Evolutionary conservation across 2,329 filamentous ascomycete species (phyloP).

Genomic region (Pseudocercospora vitis): DNA sequence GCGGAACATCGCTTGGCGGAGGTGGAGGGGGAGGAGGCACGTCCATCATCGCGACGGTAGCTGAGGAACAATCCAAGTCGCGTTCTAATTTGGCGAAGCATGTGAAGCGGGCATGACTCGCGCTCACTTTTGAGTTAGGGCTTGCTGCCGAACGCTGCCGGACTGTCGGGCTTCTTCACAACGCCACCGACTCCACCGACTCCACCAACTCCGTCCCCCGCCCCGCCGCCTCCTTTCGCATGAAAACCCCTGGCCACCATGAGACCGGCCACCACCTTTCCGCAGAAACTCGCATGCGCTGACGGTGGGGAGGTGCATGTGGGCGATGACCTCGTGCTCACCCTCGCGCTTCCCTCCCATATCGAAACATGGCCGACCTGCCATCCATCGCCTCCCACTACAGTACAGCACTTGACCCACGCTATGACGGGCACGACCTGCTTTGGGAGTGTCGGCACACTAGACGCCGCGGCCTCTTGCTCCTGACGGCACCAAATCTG

Average conservation of each 20-base stretch:
- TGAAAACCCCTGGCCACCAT: not conserved
- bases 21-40: conserved; percentile 21
- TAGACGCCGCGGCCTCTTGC: not conserved
- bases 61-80: not conserved
- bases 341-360: too few relatives aligned
- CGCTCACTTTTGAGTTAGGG: not conserved
- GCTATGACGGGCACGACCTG: not conserved
- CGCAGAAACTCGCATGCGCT: too few relatives aligned
- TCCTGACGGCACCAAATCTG: not conserved
- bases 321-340: too few relatives aligned
- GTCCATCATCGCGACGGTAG: not conserved
- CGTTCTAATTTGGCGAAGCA: not conserved
- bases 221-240: not conserved
- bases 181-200: not conserved
- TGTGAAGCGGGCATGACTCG: conserved; percentile 1
- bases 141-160: not conserved
- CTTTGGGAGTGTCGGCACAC: not conserved
- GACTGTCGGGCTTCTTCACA: too few relatives aligned
- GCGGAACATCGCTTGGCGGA: conserved; percentile 13
- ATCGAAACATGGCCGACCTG: too few relatives aligned
- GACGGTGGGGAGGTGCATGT: too few relatives aligned
- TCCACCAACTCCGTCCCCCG: not conserved
- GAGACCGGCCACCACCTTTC: too few relatives aligned
- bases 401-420: not conserved
- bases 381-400: too few relatives aligned